Conservation (phyloP, 1,139 yeast genomes). For the Yamadazyma triangularis region DNA sequence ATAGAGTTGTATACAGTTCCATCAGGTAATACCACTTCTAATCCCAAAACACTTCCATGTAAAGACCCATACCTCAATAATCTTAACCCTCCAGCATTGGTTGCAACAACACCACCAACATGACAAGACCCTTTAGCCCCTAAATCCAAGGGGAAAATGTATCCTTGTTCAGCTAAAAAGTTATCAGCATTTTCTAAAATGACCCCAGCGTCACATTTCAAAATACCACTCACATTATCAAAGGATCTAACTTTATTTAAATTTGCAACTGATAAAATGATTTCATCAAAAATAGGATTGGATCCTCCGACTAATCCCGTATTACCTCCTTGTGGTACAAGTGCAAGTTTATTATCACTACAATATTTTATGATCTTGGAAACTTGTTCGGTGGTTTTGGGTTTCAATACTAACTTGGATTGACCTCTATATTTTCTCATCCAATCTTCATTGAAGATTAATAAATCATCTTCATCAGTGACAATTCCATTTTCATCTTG, state of each 20-base stretch:
- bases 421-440: conserved; percentile 93
- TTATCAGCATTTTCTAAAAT: conserved; percentile 83
- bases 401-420: conserved; percentile 76
- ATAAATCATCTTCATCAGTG: conserved; percentile 58
- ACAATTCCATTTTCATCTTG: conserved; percentile 39
- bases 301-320: conserved; percentile 97
- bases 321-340: conserved; percentile 97
- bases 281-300: conserved; percentile 88
- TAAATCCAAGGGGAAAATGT: conserved; percentile 87
- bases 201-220: conserved; percentile 89
- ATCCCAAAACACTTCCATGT: conserved; percentile 88
- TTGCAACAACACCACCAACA: conserved; percentile 93
- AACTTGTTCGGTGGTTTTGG: conserved; percentile 78
- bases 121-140: conserved; percentile 99
- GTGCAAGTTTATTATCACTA: conserved; percentile 71
- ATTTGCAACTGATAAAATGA: conserved; percentile 63
- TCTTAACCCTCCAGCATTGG: conserved; percentile 95
- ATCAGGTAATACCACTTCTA: conserved; percentile 88
- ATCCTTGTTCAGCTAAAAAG: conserved; percentile 72
- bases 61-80: conserved; percentile 85
- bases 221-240: conserved; percentile 77
- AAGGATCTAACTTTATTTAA: conserved; percentile 79
- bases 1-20: conserved; percentile 80
- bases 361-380: conserved; percentile 76
- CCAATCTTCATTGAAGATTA: conserved; percentile 86